These are phyloP conservation scores for Coelastrella sp. DNA, from an alignment of 139 green algal species.

Conservation along the genomic window DNA sequence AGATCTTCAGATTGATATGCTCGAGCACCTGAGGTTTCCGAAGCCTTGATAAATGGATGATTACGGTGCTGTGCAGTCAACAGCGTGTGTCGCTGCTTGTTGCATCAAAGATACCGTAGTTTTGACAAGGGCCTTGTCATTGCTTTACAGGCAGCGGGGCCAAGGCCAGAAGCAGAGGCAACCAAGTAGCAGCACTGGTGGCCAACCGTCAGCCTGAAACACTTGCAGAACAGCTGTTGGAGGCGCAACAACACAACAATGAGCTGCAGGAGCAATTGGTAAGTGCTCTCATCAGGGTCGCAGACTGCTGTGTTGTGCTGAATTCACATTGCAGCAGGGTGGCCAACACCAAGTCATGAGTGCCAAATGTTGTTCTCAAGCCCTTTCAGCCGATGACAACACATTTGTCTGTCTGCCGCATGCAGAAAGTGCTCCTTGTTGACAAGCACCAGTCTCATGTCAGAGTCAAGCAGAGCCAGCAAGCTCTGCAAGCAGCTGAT, in stretches of 20 bases:
- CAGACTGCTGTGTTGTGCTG: too few relatives aligned
- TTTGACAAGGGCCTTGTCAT: too few relatives aligned
- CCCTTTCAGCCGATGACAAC: background rate
- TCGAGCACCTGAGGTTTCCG: too few relatives aligned
- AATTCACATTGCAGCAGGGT: too few relatives aligned
- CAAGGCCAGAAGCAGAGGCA: background rate
- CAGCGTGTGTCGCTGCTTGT: too few relatives aligned
- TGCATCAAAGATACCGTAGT: too few relatives aligned
- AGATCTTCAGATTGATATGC: too few relatives aligned
- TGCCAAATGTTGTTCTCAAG: background rate
- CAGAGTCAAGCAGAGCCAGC: background rate
- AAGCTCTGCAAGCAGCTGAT: conserved; percentile 6
- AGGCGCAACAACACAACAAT: background rate
- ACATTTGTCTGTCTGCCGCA: background rate
- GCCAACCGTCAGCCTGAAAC: background rate
- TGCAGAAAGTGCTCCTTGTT: background rate
- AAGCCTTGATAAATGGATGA: too few relatives aligned
- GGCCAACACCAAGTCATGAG: too few relatives aligned
- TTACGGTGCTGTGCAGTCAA: too few relatives aligned
- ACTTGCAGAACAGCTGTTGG: background rate
- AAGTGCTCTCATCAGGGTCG: background rate
- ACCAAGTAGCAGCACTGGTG: background rate
- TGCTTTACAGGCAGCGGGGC: too few relatives aligned
- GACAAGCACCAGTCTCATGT: background rate
- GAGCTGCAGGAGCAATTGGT: conserved; percentile 18